Base-by-base conservation (phyloP, 1,284 basidiomycete genomes). In the Lentinula novae-zelandiae region DNA sequence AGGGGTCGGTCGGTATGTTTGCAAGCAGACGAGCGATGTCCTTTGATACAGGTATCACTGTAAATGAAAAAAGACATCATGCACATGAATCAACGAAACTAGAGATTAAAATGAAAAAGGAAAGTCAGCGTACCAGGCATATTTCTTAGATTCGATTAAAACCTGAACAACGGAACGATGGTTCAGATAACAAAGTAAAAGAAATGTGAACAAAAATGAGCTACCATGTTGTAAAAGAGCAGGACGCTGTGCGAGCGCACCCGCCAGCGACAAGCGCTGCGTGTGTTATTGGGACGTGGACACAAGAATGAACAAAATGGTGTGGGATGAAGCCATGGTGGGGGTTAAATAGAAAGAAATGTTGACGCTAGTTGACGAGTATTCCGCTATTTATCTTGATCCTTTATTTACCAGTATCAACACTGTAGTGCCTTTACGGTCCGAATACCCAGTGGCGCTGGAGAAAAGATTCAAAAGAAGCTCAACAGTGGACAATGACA, bases 31-130 rank as follows among this genome's bases (percentile, higher is more conserved):
- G 89, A 90, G 42, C 90, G 85, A 75, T 92, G 90, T 10, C 90
- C 90, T 73, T 92, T 92, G 74, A 92, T 92, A 75, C 90, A 92
- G 49, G 89, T 88, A 73, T 89, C 88, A 70, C 89, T 91, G 65
- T 33, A 53, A 61, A 57, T 22, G 62, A 65, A 54, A 66, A 64
- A 61, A 49, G 12, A 49, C 12, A 22, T 22, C 1, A 22, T 22
- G 50, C 27, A 27, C 27, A 27, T 27, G 3, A 44, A 39, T 50
- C 39, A 50, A 38, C 5, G 15, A 10, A 22, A 4, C 46, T 51
- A 22, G 22, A 44, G 13, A 27, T 13, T 12, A 10, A 44, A 54
- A 31, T 20, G 49, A 22, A 62, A 49, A 38, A 49, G 17, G 62
- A 53, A 38, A 49, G 33, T 20, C 8, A n/a, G 68, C 84, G 51